phyloP scores from a whole-genome alignment of 192 early-diverging fungal species.

The Lunasporangiospora selenospora region DNA sequence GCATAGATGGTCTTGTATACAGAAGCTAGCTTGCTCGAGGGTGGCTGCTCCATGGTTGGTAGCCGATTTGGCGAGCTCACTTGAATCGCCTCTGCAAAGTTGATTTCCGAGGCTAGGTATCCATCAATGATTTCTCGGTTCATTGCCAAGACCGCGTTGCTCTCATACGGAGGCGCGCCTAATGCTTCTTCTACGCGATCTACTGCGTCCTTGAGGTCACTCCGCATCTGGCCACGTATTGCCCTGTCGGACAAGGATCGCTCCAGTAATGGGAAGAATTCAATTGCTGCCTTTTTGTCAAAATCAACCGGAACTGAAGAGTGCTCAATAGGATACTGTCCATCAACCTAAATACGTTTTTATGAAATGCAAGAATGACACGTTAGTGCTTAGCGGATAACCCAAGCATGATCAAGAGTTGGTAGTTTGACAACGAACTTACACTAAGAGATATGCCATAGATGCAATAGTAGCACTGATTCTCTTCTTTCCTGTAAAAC shows the following conservation, averaged over 20 bases:
- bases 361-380: not conserved
- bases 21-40: slow-evolving; percentile 32
- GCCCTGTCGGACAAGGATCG: slow-evolving; percentile 49
- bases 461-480: slow-evolving; percentile 73
- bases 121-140: slow-evolving; percentile 46
- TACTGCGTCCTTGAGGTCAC: slow-evolving; percentile 66
- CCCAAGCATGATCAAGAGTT: not conserved
- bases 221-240: slow-evolving; percentile 50
- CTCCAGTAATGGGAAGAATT: slow-evolving; percentile 59
- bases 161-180: slow-evolving; percentile 58
- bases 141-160: slow-evolving; percentile 41
- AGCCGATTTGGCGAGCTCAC: slow-evolving; percentile 12
- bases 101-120: slow-evolving; percentile 47
- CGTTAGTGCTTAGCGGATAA: not conserved
- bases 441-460: slow-evolving; percentile 66
- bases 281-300: slow-evolving; percentile 58
- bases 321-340: slow-evolving; percentile 61
- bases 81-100: slow-evolving; percentile 40
- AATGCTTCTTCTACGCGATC: slow-evolving; percentile 61
- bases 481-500: slow-evolving; percentile 56
- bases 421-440: slow-evolving; percentile 3
- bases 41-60: slow-evolving; percentile 36
- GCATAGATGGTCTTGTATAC: slow-evolving; percentile 65
- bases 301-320: slow-evolving; percentile 52
- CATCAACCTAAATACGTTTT: slow-evolving; percentile 61